Evolutionary conservation across 306 rosid genomes (phyloP), one percentile per base, ranked within the genome.

Genomic region (Hippophae rhamnoides): DNA sequence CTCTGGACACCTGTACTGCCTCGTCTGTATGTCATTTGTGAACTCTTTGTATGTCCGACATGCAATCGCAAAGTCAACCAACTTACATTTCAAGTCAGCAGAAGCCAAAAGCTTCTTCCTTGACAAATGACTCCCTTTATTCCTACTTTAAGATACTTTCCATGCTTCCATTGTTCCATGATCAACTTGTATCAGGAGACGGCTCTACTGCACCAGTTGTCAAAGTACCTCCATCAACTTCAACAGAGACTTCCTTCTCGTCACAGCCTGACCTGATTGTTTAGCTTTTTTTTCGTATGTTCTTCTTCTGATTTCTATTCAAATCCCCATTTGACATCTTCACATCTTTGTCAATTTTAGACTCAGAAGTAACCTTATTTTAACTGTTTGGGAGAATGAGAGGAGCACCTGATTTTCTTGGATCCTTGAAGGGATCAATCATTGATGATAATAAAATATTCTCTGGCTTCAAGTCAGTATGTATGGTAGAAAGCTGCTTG

Each of bases 1-100:
- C 75, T 90, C 98, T 7, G 98, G 98, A 67, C 98, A 90, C 62
- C 98, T 74, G 71, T 90, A 90, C 57, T 90, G 98, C 76, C 98
- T 79, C 42, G 98, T 87, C 73, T 90, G 98, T 69, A 90, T 87
- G 62, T 90, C 96, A 65, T 76, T 90, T 7, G 96, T 90, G 77
- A 90, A 90, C 78, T 90, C 96, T 69, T 90, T 90, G 74, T 83
- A 87, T 1, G 95, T 90, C 96, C 98, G 85, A 70, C 98, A 87
- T 57, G 98, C 98, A 81, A 85, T 90, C 61, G 96, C 98, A 69
- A 90, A 87, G 78, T 90, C 98, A 27, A 90, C 98, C 74, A 90
- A 78, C 75, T 90, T 90, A 92, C 98, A 87, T 61, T 72, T 81
- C 72, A 85, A 73, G 74, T 85, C 93, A 74, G 55, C 77, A 2